A percentile compares a stretch with the other conserved stretches of the same genome.
These are phyloP conservation scores for Solanum hybrid DNA, from an alignment of 305 asterid species.

Conservation along the genomic window DNA sequence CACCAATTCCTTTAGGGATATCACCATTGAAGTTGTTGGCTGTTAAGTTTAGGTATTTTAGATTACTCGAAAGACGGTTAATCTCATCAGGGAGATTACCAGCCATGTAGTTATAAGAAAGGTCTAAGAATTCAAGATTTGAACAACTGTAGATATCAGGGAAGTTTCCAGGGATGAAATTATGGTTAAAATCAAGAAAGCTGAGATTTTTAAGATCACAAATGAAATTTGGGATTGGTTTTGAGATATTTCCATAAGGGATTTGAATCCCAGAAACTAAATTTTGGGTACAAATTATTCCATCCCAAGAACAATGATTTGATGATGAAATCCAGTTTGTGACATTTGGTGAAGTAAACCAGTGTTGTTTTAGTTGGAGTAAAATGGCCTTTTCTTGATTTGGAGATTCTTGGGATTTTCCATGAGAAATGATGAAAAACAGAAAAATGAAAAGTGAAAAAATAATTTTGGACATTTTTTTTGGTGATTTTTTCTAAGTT, in stretches of 20 bases:
- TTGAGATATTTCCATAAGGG: conserved; percentile 18
- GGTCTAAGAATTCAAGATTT: conserved; percentile 54
- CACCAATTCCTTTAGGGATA: conserved; percentile 51
- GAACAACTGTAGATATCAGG: conserved; percentile 60
- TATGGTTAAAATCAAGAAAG: conserved; percentile 31
- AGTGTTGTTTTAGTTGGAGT: conserved; percentile 41
- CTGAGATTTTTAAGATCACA: conserved; percentile 65
- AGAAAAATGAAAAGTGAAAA: conserved; percentile 16
- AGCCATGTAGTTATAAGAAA: conserved; percentile 36
- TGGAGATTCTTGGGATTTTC: conserved; percentile 24
- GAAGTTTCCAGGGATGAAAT: conserved; percentile 44
- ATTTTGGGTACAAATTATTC: conserved; percentile 45
- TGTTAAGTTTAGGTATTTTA: conserved; percentile 28
- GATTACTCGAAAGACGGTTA: conserved; percentile 30
- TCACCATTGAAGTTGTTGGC: conserved; percentile 51
- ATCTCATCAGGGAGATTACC: conserved; percentile 54
- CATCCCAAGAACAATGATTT: conserved; percentile 75
- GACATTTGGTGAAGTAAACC: conserved; percentile 48
- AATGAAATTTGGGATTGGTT: conserved; percentile 47
- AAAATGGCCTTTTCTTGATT: conserved; percentile 43
- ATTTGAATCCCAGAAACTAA: conserved; percentile 34
- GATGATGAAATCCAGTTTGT: conserved; percentile 49
- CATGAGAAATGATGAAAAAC: conserved; percentile 24
- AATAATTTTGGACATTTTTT: conserved; percentile 8
- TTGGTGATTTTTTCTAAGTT: conserved; percentile 19